Evolutionary conservation across 1,284 basidiomycete species (phyloP).

Genomic region (Boletus nobilissimus): DNA sequence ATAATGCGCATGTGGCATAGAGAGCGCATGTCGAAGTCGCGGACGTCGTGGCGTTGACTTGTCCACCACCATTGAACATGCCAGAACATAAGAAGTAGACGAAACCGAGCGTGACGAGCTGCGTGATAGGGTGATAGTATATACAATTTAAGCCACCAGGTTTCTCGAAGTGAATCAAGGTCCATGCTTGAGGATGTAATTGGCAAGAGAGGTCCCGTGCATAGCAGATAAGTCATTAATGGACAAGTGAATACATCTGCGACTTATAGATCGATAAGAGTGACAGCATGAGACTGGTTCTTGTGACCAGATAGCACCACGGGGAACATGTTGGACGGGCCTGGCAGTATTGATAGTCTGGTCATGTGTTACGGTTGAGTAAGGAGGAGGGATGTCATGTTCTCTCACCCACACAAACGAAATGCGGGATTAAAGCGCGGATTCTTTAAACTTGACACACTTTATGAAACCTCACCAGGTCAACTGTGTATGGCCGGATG

Average conservation of each 20-base stretch:
- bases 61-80: constrained; percentile 52
- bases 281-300: too few relatives aligned
- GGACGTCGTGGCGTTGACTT: constrained; percentile 44
- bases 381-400: too few relatives aligned
- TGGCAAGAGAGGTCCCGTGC: background rate
- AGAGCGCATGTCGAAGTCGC: constrained; percentile 53
- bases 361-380: background rate
- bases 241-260: background rate
- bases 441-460: too few relatives aligned
- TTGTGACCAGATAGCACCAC: background rate
- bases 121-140: constrained; percentile 41
- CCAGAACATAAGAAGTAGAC: constrained; percentile 54
- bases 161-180: background rate
- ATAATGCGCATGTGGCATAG: constrained; percentile 57
- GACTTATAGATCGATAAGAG: background rate
- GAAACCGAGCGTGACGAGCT: constrained; percentile 50
- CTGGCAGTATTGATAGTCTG: background rate
- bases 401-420: too few relatives aligned
- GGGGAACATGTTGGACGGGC: background rate
- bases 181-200: background rate
- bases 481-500: too few relatives aligned
- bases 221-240: background rate
- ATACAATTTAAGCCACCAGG: background rate
- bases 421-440: too few relatives aligned
- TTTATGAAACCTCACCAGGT: too few relatives aligned